These are phyloP conservation scores for Lantana camara DNA, from an alignment of 257 asterid genomes.

Conservation along the genomic window DNA sequence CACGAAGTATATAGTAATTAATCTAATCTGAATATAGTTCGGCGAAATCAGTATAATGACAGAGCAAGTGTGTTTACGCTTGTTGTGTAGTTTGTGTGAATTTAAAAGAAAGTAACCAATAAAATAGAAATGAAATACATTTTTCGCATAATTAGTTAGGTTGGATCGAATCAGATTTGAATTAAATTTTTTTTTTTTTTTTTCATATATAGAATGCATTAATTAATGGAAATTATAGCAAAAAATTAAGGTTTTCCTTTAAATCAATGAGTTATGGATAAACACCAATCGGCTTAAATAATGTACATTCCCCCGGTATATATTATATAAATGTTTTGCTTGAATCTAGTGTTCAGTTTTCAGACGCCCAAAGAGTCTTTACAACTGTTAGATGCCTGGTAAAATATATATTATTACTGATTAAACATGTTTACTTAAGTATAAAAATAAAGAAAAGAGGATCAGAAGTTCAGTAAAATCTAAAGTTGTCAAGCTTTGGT, in stretches of 20 bases:
- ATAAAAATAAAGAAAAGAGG: slow-evolving; percentile 12
- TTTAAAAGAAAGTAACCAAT: no score
- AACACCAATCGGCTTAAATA: not conserved
- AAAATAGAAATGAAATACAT: no score
- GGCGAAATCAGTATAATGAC: no score
- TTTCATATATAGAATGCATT: no score
- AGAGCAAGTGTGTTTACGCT: no score
- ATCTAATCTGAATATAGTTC: no score
- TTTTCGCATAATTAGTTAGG: no score
- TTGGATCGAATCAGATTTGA: no score
- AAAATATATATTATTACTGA: not conserved
- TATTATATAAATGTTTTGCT: no score
- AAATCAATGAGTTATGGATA: slow-evolving; percentile 21
- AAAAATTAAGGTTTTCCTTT: not conserved
- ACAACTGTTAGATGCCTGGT: slow-evolving; percentile 35
- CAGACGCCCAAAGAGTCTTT: slow-evolving; percentile 31
- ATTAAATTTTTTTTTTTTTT: no score
- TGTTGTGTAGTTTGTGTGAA: no score
- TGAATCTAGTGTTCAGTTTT: slow-evolving; percentile 20
- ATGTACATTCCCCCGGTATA: not conserved
- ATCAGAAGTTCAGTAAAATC: slow-evolving; percentile 24
- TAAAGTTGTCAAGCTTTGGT: slow-evolving; percentile 37
- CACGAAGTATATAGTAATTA: no score
- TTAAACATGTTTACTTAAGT: slow-evolving; percentile 17
- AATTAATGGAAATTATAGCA: not conserved